Evolutionary conservation across 345 rosid species (phyloP), one percentile per base, ranked within the genome.

Genomic region (Rhizophora mangle): DNA sequence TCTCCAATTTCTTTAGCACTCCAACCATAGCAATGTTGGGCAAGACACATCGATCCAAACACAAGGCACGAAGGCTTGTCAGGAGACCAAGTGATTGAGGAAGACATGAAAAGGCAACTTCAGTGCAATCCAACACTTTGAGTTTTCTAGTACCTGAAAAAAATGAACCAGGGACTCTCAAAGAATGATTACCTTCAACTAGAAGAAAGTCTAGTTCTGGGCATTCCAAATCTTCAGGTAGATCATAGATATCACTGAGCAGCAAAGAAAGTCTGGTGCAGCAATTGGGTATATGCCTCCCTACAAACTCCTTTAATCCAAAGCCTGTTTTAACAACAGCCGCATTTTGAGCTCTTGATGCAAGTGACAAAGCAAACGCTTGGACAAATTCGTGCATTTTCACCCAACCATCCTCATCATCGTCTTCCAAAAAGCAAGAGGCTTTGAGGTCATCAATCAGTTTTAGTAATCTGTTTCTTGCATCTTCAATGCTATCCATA

Each of bases 1-100:
- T 57, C 46, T 75, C 79, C 3, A 77, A 47, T 31, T 68, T 71
- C 55, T 65, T 69, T 30, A 82, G 69, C 19, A 68, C 46, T 21
- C 67, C 67, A 7, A 73, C 26, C 4, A 67, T 3, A 8, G 54
- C 6, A 16, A 27, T 20, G 4, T 61, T 60, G 3, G 7, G 22
- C 60, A 72, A 39, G 3, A 2, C 5, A 24, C 65, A 64, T 6
- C 20, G 7, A 19, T 63, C 20, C 0, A 73, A 27, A 53, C 54
- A 52, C 55, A 73, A 26, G 10, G 77, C 36, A 6, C 4, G 60
- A 24, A 73, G 72, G 46, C 39, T 67, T 39, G 34, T 6, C 10
- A 52, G 43, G 1, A 10, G 27, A 13, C 26, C 19, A 19, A 73
- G 53, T 8, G 67, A 60, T 6, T 43, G 13, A 52, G 67, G 77